Percentiles rank a stretch among this genome's conserved stretches.
phyloP scores from a whole-genome alignment of 1,139 yeast genomes.

The Magnusiomyces suaveolens region DNA sequence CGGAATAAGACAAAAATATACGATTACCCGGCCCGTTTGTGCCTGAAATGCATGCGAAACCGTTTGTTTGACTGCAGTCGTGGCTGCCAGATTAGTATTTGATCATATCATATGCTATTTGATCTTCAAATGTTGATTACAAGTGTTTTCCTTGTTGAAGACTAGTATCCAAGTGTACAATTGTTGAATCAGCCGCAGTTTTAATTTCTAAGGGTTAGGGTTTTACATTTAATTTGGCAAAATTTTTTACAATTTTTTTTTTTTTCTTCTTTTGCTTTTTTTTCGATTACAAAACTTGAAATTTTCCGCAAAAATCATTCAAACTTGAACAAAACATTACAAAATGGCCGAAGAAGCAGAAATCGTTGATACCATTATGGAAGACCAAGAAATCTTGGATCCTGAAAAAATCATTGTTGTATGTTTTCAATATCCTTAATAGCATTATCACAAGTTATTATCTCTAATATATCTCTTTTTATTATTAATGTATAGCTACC shows the following conservation, averaged over 20 bases:
- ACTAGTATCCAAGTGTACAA: no score
- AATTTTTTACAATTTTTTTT: neutral
- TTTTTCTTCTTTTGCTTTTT: neutral
- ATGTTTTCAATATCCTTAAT: slow-evolving; percentile 11
- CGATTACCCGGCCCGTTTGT: neutral
- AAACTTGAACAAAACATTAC: neutral
- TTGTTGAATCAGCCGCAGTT: no score
- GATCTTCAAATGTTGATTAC: no score
- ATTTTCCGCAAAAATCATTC: neutral
- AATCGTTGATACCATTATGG: slow-evolving; percentile 3
- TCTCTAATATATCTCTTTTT: neutral
- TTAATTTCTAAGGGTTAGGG: neutral
- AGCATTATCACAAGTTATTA: neutral
- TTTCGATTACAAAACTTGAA: neutral
- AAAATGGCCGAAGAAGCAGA: slow-evolving; percentile 1
- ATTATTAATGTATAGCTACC: slow-evolving; percentile 41
- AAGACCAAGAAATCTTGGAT: slow-evolving; percentile 14
- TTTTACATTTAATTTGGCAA: neutral
- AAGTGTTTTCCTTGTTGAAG: no score
- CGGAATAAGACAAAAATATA: neutral
- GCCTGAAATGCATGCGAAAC: neutral
- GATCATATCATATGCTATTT: no score
- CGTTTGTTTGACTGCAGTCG: neutral
- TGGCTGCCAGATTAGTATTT: no score
- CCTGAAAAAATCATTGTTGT: slow-evolving; percentile 27